A percentile compares a stretch with the other conserved stretches of the same genome.
phyloP scores from a whole-genome alignment of 805 yeast genomes.

The Scheffersomyces ergatensis region DNA sequence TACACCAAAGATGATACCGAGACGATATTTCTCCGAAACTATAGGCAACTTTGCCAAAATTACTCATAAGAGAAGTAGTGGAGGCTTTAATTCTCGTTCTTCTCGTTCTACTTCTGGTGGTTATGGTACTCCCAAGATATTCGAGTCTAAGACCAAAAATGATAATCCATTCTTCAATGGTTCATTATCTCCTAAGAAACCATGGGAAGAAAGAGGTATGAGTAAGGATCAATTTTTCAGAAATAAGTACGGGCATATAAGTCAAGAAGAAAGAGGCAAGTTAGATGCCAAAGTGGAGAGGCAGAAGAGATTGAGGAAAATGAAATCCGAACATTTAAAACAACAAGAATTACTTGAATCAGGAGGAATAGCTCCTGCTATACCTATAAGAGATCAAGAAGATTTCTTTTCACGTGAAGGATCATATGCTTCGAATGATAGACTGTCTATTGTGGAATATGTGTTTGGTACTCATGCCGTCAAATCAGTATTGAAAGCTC shows the following conservation, averaged over 20 bases:
- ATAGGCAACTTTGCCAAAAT: background rate
- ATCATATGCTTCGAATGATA: slow-evolving; percentile 10
- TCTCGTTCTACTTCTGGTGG: no score
- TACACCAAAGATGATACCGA: background rate
- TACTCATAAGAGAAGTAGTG: background rate
- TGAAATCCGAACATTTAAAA: slow-evolving; percentile 10
- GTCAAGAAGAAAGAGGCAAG: slow-evolving; percentile 20
- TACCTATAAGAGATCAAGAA: background rate
- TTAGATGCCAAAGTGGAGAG: slow-evolving; percentile 31
- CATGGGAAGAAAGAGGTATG: slow-evolving; percentile 36
- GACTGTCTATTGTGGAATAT: slow-evolving; percentile 59
- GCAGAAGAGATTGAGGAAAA: slow-evolving; percentile 24
- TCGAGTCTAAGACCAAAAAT: background rate
- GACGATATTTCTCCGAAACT: background rate
- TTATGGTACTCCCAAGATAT: background rate
- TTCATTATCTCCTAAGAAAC: slow-evolving; percentile 3
- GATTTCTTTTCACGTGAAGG: background rate
- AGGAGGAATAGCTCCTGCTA: background rate
- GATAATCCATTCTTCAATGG: background rate
- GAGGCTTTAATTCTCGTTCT: no score
- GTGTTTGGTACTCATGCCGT: slow-evolving; percentile 78
- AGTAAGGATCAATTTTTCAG: slow-evolving; percentile 38
- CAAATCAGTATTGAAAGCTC: slow-evolving; percentile 60
- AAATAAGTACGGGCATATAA: slow-evolving; percentile 31
- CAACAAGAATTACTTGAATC: background rate